Evolutionary conservation across 1,139 yeast species (phyloP).

Genomic region (Candida tunisiensis): DNA sequence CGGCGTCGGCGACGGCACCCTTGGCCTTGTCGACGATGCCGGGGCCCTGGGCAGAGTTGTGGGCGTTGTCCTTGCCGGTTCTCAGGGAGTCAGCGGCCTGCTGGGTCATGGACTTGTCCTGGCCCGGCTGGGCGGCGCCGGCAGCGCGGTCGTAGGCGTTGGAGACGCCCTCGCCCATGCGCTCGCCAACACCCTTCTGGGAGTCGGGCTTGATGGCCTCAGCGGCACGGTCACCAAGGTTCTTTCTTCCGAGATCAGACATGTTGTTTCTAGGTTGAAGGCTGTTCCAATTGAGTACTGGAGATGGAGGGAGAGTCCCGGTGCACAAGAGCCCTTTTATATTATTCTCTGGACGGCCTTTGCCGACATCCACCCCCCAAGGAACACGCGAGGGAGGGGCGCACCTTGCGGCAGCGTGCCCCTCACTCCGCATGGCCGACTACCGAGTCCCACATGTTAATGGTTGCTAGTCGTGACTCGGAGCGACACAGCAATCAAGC

Average conservation of each 20-base stretch:
- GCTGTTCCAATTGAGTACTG: background rate
- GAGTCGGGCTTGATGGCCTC: constrained; percentile 62
- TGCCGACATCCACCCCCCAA: no score
- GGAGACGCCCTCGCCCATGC: constrained; percentile 58
- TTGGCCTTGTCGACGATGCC: constrained; percentile 7
- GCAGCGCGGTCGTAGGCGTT: constrained; percentile 50
- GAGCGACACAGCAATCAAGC: no score
- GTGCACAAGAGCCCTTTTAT: no score
- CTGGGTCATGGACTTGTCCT: constrained; percentile 53
- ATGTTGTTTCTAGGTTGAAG: no score
- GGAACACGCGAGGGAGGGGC: no score
- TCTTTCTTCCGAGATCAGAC: constrained; percentile 11
- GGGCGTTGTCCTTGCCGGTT: constrained; percentile 24
- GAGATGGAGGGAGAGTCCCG: no score
- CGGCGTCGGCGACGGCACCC: constrained; percentile 7
- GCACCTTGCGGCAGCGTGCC: background rate
- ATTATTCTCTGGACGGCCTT: no score
- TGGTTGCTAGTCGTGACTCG: no score
- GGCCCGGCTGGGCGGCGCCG: constrained; percentile 38
- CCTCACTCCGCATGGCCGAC: background rate
- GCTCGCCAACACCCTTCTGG: constrained; percentile 45
- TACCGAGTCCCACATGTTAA: no score
- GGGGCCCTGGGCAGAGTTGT: constrained; percentile 13
- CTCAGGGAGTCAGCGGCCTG: constrained; percentile 39
- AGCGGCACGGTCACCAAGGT: constrained; percentile 42